These are phyloP conservation scores for Lasiosphaeria hispida DNA, from an alignment of 495 filamentous ascomycete genomes.

Conservation along the genomic window DNA sequence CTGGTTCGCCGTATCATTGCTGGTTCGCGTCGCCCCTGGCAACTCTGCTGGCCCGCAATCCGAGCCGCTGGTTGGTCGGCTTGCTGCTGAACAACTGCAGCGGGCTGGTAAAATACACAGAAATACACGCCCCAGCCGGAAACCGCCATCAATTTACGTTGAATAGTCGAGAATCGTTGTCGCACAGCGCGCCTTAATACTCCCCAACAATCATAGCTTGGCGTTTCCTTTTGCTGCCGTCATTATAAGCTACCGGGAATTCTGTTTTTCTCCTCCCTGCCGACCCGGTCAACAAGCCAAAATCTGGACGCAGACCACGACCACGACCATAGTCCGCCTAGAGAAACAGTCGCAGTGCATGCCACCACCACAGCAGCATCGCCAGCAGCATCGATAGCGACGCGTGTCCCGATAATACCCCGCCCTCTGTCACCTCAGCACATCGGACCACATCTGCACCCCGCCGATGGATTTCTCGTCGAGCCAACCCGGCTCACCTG, in stretches of 20 bases:
- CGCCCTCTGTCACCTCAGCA: background rate
- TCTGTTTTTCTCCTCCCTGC: background rate
- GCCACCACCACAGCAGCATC: conserved; percentile 5
- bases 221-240: background rate
- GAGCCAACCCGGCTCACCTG: conserved; percentile 27
- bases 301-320: background rate
- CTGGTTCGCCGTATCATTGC: background rate
- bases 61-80: conserved; percentile 12
- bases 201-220: conserved; percentile 4
- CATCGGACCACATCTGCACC: background rate
- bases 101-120: background rate
- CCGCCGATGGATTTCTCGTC: conserved; percentile 22
- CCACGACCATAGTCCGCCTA: conserved; percentile 1
- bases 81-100: too few relatives aligned
- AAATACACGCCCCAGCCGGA: background rate
- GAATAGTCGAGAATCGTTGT: background rate
- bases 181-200: background rate
- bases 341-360: conserved; percentile 20
- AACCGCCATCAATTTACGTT: conserved; percentile 1
- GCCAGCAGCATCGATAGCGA: background rate
- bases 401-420: conserved; percentile 8
- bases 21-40: conserved; percentile 20
- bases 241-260: too few relatives aligned
- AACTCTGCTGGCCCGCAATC: conserved; percentile 1
- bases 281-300: background rate